A percentile compares a stretch with the other conserved stretches of the same genome.
These are phyloP conservation scores for Colletotrichum salicis DNA, from an alignment of 2,329 filamentous ascomycete species.

Conservation along the genomic window DNA sequence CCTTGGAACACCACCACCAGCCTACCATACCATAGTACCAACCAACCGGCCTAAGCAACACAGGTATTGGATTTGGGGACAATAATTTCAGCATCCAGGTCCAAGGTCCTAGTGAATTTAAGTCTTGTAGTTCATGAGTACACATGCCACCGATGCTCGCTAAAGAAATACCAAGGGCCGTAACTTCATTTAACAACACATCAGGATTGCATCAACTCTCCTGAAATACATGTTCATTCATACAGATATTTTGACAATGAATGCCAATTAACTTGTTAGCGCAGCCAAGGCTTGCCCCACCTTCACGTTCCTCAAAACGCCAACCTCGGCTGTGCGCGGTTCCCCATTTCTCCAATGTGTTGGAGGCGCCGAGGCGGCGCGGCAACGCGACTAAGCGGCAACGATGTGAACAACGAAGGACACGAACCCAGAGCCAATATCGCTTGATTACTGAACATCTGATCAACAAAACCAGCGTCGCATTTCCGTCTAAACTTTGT, in stretches of 20 bases:
- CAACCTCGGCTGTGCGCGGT: constrained; percentile 25
- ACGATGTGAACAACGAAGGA: background rate
- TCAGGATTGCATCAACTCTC: background rate
- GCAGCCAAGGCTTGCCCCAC: background rate
- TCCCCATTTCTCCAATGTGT: background rate
- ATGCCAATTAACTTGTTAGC: background rate
- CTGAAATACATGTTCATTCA: background rate
- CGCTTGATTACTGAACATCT: constrained; percentile 15
- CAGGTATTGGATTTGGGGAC: no score
- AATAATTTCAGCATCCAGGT: no score
- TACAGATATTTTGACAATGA: no score
- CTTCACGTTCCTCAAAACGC: constrained; percentile 1
- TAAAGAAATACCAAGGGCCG: no score
- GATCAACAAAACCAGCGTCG: background rate
- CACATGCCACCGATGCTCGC: no score
- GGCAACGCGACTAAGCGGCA: background rate
- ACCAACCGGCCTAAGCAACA: no score
- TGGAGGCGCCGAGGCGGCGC: background rate
- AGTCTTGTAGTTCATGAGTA: no score
- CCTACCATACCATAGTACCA: no score
- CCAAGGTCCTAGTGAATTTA: no score
- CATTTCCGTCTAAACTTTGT: background rate
- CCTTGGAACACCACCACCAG: no score
- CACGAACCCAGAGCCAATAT: background rate
- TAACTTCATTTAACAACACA: background rate